Conservation (phyloP, 495 filamentous ascomycete species). For the Aspergillus steynii region DNA sequence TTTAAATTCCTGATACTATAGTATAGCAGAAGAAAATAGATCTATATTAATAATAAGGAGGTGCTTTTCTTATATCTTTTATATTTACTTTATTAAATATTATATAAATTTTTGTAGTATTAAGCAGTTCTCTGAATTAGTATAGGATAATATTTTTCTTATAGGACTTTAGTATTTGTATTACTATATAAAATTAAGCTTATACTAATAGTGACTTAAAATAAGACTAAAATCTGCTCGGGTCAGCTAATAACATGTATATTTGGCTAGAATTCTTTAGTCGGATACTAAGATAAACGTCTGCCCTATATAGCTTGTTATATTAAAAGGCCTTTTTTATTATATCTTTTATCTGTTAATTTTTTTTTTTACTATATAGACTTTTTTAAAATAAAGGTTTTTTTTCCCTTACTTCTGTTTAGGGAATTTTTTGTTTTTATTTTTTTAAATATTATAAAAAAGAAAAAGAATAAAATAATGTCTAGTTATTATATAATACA, state of each 20-base stretch:
- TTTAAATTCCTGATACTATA: neutral
- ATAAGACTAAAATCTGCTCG: neutral
- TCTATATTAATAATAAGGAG: neutral
- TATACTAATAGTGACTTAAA: constrained; percentile 1
- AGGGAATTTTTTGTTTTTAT: too few relatives aligned
- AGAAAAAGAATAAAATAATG: neutral
- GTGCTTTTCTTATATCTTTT: neutral
- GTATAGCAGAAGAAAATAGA: neutral
- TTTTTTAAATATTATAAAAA: too few relatives aligned
- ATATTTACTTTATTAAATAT: neutral
- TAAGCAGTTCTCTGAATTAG: constrained; percentile 3
- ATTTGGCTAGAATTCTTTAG: neutral
- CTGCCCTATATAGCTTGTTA: neutral
- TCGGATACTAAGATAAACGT: constrained; percentile 1
- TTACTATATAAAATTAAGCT: neutral
- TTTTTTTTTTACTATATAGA: neutral
- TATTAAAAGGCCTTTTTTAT: constrained; percentile 1
- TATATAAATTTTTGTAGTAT: neutral
- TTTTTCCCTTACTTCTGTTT: neutral
- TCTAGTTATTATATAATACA: neutral
- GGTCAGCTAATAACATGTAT: neutral
- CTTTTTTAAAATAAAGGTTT: neutral
- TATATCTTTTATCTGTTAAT: neutral
- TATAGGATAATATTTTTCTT: neutral
- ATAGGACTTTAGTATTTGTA: constrained; percentile 1